phyloP scores from a whole-genome alignment of 768 basidiomycete genomes.

The Filobasidium wieringae region DNA sequence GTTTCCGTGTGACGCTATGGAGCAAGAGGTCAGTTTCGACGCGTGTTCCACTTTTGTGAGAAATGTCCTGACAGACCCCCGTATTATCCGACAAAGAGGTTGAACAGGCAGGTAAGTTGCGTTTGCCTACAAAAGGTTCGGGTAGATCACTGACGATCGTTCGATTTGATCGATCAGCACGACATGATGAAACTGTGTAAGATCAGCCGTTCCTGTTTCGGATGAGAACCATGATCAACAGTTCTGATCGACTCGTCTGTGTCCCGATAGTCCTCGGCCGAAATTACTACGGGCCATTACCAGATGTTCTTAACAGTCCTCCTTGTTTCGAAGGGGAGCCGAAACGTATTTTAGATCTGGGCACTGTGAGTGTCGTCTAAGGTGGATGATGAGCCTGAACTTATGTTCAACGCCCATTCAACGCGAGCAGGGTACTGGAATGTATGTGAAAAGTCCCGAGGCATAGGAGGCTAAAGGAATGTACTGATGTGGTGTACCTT shows the following conservation, averaged over 20 bases:
- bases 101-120: neutral
- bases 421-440: neutral
- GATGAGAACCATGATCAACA: neutral
- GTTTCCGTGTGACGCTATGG: neutral
- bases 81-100: neutral
- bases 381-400: neutral
- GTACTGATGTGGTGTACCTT: neutral
- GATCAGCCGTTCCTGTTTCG: neutral
- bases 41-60: neutral
- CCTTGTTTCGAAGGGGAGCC: neutral
- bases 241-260: neutral
- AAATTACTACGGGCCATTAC: neutral
- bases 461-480: constrained; percentile 5
- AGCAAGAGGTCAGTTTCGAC: neutral
- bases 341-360: constrained; percentile 14
- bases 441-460: neutral
- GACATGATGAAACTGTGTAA: neutral
- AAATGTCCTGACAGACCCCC: neutral
- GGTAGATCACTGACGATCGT: neutral
- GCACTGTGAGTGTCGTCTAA: constrained; percentile 12
- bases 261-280: neutral
- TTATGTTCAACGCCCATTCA: neutral
- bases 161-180: neutral
- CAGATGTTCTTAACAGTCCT: neutral
- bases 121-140: neutral